Evolutionary conservation across 192 early-diverging fungal genomes (phyloP).

Genomic region (Linnemannia hyalina): DNA sequence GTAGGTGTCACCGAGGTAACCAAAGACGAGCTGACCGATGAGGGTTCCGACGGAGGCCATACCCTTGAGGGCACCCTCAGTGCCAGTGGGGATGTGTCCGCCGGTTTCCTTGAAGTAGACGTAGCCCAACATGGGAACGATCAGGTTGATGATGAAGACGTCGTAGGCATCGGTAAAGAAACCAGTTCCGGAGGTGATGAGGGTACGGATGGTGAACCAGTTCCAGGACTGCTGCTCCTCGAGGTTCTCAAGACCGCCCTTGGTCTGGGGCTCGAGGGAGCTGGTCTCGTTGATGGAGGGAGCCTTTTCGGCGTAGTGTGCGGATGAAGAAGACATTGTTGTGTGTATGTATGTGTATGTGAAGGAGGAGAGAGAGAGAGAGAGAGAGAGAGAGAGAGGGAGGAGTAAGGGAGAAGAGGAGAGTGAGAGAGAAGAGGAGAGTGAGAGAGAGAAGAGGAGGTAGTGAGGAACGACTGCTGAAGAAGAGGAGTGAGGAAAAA

Average conservation of each 20-base stretch:
- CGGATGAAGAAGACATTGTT: conserved; percentile 27
- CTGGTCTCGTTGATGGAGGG: conserved; percentile 14
- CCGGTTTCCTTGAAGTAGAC: conserved; percentile 69
- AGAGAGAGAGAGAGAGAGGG: conserved; percentile 9
- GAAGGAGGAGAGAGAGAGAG: neutral
- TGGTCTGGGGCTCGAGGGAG: conserved; percentile 35
- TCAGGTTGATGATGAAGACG: conserved; percentile 94
- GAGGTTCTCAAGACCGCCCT: conserved; percentile 51
- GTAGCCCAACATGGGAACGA: conserved; percentile 90
- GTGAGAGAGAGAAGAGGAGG: conserved; percentile 7
- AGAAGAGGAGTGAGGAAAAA: conserved; percentile 10
- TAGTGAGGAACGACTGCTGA: conserved; percentile 14
- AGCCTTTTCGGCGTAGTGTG: conserved; percentile 13
- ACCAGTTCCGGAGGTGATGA: conserved; percentile 78
- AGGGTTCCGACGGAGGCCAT: conserved; percentile 91
- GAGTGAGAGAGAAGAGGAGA: neutral
- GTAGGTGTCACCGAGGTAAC: conserved; percentile 86
- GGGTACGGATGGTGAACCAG: conserved; percentile 81
- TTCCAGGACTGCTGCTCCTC: conserved; percentile 74
- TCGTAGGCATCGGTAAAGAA: conserved; percentile 97
- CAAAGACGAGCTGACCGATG: conserved; percentile 90
- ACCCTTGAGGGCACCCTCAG: conserved; percentile 85
- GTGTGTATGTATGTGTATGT: neutral
- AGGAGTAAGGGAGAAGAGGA: neutral
- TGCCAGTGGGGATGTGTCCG: conserved; percentile 71